phyloP scores from a whole-genome alignment of 345 rosid genomes.

The Stellera chamaejasme region DNA sequence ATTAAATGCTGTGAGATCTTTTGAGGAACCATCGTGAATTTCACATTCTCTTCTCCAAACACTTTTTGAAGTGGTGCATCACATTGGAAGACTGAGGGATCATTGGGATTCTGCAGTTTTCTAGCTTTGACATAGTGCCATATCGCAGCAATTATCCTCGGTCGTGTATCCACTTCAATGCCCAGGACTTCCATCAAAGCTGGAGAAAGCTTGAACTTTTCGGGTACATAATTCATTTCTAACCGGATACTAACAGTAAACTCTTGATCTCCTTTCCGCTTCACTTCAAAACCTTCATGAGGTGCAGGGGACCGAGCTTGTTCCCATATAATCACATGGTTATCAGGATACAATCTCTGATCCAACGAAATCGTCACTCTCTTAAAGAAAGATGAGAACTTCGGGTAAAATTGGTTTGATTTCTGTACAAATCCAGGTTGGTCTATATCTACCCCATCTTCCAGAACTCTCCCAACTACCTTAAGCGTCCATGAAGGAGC shows the following conservation, averaged over 20 bases:
- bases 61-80: slow-evolving; percentile 86
- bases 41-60: slow-evolving; percentile 82
- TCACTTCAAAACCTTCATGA: slow-evolving; percentile 96
- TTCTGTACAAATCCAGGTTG: slow-evolving; percentile 81
- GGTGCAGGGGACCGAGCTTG: slow-evolving; percentile 81
- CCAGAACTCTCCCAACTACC: slow-evolving; percentile 86
- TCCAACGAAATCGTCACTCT: slow-evolving; percentile 78
- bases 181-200: slow-evolving; percentile 92
- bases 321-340: slow-evolving; percentile 83
- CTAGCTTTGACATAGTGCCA: slow-evolving; percentile 99
- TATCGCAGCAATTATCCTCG: slow-evolving; percentile 91
- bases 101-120: slow-evolving; percentile 84
- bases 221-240: slow-evolving; percentile 93
- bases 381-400: slow-evolving; percentile 89
- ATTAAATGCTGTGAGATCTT: slow-evolving; percentile 73
- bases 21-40: slow-evolving; percentile 86
- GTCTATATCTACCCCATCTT: slow-evolving; percentile 91
- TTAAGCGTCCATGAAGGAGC: slow-evolving; percentile 95
- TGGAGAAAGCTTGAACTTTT: slow-evolving; percentile 89
- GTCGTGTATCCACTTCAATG: slow-evolving; percentile 91
- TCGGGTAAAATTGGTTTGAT: slow-evolving; percentile 62
- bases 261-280: slow-evolving; percentile 93
- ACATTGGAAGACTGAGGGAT: slow-evolving; percentile 76
- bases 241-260: slow-evolving; percentile 63
- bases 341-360: slow-evolving; percentile 90